phyloP scores from a whole-genome alignment of 2,329 filamentous ascomycete species.

The Leptographium procerum region DNA sequence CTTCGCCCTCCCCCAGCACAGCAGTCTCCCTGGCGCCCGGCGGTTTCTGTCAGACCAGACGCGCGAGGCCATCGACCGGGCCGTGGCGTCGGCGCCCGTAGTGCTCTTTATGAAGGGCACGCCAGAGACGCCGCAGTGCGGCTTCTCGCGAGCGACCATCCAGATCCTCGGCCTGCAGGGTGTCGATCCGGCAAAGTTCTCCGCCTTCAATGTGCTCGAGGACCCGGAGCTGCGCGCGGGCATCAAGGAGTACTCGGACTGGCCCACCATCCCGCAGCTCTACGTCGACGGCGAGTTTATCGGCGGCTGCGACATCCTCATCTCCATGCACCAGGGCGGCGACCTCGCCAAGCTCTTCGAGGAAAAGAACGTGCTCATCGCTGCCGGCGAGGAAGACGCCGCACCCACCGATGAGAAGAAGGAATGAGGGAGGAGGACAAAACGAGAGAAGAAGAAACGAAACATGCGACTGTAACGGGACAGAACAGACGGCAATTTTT shows the following conservation, averaged over 20 bases:
- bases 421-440: constrained; percentile 11
- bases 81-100: constrained; percentile 76
- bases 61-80: constrained; percentile 76
- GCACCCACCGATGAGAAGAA: constrained; percentile 24
- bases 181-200: constrained; percentile 89
- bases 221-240: constrained; percentile 77
- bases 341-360: constrained; percentile 85
- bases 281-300: constrained; percentile 95
- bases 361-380: constrained; percentile 76
- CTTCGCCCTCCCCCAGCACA: background rate
- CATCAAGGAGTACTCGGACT: constrained; percentile 98
- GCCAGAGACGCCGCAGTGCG: constrained; percentile 67
- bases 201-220: constrained; percentile 96
- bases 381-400: constrained; percentile 33
- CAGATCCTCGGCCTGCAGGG: constrained; percentile 92
- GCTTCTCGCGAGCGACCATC: constrained; percentile 89
- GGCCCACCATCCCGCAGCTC: constrained; percentile 96
- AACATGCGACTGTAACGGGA: too few species aligned
- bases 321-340: constrained; percentile 95
- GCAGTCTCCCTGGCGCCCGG: background rate
- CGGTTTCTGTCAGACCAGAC: constrained; percentile 61
- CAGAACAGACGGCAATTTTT: too few species aligned
- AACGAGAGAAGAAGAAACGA: background rate
- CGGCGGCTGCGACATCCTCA: constrained; percentile 92
- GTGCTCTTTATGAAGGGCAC: constrained; percentile 94